Percentiles rank a stretch among this genome's conserved stretches.
Conservation (phyloP, 805 yeast genomes). For the Candida insectalens region DNA sequence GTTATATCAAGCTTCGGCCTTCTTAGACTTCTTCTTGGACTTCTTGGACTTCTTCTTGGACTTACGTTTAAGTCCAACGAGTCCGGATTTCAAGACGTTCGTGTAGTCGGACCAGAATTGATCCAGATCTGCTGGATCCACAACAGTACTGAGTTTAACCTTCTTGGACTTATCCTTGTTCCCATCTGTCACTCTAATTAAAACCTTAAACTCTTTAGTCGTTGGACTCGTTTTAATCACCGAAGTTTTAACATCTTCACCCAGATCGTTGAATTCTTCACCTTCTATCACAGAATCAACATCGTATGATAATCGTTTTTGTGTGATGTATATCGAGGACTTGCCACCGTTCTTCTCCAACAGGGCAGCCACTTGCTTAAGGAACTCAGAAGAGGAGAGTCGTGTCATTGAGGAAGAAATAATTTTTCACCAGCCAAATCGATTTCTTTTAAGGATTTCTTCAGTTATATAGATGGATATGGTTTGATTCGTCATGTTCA, state of each 20-base stretch:
- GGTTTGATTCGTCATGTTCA: constrained; percentile 1
- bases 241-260: constrained; percentile 8
- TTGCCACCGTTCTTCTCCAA: constrained; percentile 18
- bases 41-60: constrained; percentile 67
- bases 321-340: constrained; percentile 50
- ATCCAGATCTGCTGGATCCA: constrained; percentile 50
- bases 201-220: constrained; percentile 36
- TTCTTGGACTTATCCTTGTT: constrained; percentile 37
- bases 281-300: constrained; percentile 12
- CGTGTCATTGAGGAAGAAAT: not conserved
- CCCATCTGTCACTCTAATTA: constrained; percentile 63
- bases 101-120: constrained; percentile 73
- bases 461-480: not conserved
- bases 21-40: constrained; percentile 13
- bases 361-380: constrained; percentile 13
- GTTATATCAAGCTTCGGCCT: not conserved
- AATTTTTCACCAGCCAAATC: not conserved
- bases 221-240: constrained; percentile 3
- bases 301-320: constrained; percentile 36
- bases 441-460: not conserved
- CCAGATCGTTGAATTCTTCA: constrained; percentile 10
- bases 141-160: constrained; percentile 64
- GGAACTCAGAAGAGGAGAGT: constrained; percentile 12
- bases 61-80: constrained; percentile 71
- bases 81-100: constrained; percentile 58